Base-by-base conservation (phyloP, 2,329 filamentous ascomycete genomes). In the Cordyceps cateniannulata region DNA sequence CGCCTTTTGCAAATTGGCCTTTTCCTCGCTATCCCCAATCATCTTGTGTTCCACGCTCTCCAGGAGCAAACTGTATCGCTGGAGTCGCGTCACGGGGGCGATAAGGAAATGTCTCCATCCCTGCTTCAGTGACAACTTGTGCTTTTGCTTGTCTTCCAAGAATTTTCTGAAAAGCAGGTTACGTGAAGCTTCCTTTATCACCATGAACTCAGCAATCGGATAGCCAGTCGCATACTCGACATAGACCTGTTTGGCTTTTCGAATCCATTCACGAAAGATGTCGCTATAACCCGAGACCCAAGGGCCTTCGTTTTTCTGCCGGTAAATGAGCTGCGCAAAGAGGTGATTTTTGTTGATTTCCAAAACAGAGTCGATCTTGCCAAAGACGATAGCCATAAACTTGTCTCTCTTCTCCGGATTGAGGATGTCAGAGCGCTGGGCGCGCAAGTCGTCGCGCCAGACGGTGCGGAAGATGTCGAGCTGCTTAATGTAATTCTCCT, bases 201-300 rank as follows among this genome's bases (percentile, higher is more conserved):
- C 85, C 58, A 93, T 79, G 70, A 90, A 93, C 42, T 86, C 87
- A 1, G 95, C 93, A 62, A 88, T 86, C 0, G 93, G 93, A 67
- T 95, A 98, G 0, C 87, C 87, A 1, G 89, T 87, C 44, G 93
- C 93, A 72, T 98, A 99, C 62, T 96, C 92, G 63, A 97, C 86
- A 71, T 98, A 99, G 12, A 91, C 88, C 2, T 83, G 79, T 72
- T 88, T 91, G 35, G 95, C 95, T 73, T 97, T 98, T 64, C 95
- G 85, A 64, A 98, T 96, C 95, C 95, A 99, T 76, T 99, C 95
- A 62, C 95, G 83, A 79, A 99, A 98, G 54, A 99, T 91, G 69
- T 98, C 95, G 71, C 93, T 97, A 75, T 97, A 97, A 3, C 95
- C 95, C 14, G 85, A 81, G 62, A 99, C 88, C 86, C 92, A 99